phyloP scores from a whole-genome alignment of 257 asterid species.

The Forsythia viridissima region DNA sequence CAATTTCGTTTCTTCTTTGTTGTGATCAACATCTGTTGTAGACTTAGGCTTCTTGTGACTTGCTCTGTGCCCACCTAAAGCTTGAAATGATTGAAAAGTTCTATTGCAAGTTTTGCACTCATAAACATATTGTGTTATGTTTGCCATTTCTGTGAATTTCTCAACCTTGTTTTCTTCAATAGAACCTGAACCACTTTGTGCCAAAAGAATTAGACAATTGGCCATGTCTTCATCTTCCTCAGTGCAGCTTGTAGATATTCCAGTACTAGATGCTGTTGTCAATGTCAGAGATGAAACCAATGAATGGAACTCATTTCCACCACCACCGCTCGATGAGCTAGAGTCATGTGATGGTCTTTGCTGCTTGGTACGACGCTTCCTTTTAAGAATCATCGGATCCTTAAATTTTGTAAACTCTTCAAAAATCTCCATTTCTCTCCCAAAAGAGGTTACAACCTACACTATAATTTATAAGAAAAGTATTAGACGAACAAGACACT shows the following conservation, averaged over 20 bases:
- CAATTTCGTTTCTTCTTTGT: conserved; percentile 16
- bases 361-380: conserved; percentile 71
- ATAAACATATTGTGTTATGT: conserved; percentile 40
- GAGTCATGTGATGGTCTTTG: conserved; percentile 49
- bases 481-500: not conserved
- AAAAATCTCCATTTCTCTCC: conserved; percentile 35
- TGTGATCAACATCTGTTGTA: conserved; percentile 26
- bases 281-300: conserved; percentile 25
- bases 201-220: conserved; percentile 77
- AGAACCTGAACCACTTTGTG: conserved; percentile 46
- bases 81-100: conserved; percentile 80
- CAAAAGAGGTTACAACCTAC: not conserved
- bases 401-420: conserved; percentile 48
- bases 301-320: conserved; percentile 30
- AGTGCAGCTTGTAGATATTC: conserved; percentile 36
- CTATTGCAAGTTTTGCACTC: conserved; percentile 84
- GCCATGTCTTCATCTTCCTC: conserved; percentile 86
- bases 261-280: conserved; percentile 37
- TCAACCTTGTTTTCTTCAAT: conserved; percentile 17
- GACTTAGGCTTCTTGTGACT: conserved; percentile 74
- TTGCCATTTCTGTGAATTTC: conserved; percentile 48
- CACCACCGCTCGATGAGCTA: conserved; percentile 45
- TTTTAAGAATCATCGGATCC: conserved; percentile 53
- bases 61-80: conserved; percentile 88
- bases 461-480: not conserved